Base-by-base conservation (phyloP, 345 rosid genomes). In the Pugionium cornutum region DNA sequence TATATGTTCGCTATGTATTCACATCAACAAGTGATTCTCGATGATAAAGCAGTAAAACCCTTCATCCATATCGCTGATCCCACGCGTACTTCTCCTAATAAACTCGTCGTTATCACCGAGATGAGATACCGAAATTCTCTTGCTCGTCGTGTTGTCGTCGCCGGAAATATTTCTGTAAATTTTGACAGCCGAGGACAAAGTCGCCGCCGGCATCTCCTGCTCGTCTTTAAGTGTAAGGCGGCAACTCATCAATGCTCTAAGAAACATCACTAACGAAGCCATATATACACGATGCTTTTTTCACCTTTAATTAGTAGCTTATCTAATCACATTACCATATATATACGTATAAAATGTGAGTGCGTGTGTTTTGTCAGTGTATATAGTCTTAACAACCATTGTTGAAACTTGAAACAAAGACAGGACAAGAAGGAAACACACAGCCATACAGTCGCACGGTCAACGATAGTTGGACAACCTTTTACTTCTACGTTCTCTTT, bases 191-290 rank as follows among this genome's bases (percentile, higher is more conserved):
- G 50, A 46, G 0, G 36, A 60, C 1, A 10, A 53, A 50, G 47
- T 29, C 5, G 9, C 58, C 32, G 41, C 5, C 0, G 28, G 5
- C 36, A 34, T 53, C 44, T 18, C 66, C 9, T 33, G 46, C 18
- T 66, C 68, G 40, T 73, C 73, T 32, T 27, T 47, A 7, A 68
- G 77, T 34, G 41, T 73, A 45, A 73, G 77, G 67, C n/a, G 73
- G 40, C 73, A 67, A 46, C 64, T 67, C 77, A 73, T 73, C 10
- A 73, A 7, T 67, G 77, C 77, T 60, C 47, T 53, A 53, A 73
- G 4, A 57, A 73, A 9, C 73, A 73, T 66, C 77, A 73, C 47
- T 46, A 73, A 53, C 10, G 77, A 73, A 33, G 77, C 77, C 77
- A 73, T 73, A 11, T 39, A 7, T 42, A 27, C 47, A 9, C 11